Evolutionary conservation across 2,329 filamentous ascomycete genomes (phyloP).

Genomic region (Tolypocladium ovalisporum): DNA sequence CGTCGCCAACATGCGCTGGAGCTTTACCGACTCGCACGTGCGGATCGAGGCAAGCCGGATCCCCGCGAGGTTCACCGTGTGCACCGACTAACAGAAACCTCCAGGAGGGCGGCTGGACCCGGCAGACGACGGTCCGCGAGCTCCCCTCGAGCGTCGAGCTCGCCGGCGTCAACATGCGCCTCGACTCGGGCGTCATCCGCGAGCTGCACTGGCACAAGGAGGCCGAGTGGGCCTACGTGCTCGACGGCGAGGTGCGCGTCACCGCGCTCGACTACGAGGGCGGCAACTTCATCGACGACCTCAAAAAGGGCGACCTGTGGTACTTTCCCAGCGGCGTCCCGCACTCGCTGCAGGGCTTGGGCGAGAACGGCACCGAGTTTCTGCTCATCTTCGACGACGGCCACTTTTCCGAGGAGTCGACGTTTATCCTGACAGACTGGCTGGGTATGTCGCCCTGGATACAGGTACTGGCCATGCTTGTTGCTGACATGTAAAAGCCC

Average conservation of each 20-base stretch:
- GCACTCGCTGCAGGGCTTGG: conserved; percentile 64
- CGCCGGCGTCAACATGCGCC: conserved; percentile 68
- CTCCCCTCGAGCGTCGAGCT: conserved; percentile 57
- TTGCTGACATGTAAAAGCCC: conserved; percentile 28
- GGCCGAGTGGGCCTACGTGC: conserved; percentile 67
- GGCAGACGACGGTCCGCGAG: conserved; percentile 59
- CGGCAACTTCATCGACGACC: conserved; percentile 65
- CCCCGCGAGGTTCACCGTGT: not conserved
- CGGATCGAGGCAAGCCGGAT: conserved; percentile 37
- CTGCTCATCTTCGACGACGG: conserved; percentile 39
- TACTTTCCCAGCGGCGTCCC: conserved; percentile 72
- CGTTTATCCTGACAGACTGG: conserved; percentile 66
- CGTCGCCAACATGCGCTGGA: conserved; percentile 64
- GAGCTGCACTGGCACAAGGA: conserved; percentile 77
- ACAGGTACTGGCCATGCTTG: not conserved
- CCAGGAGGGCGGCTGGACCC: conserved; percentile 58
- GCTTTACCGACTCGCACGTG: conserved; percentile 53
- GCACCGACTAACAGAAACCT: too few relatives aligned
- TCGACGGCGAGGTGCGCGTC: conserved; percentile 59
- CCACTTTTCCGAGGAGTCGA: conserved; percentile 49
- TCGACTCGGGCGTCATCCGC: conserved; percentile 61
- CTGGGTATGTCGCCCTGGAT: conserved; percentile 30
- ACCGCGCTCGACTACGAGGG: conserved; percentile 67
- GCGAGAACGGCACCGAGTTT: conserved; percentile 46
- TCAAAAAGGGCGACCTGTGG: conserved; percentile 69